phyloP scores from a whole-genome alignment of 2,329 filamentous ascomycete genomes.

The Penicillium frequentans region DNA sequence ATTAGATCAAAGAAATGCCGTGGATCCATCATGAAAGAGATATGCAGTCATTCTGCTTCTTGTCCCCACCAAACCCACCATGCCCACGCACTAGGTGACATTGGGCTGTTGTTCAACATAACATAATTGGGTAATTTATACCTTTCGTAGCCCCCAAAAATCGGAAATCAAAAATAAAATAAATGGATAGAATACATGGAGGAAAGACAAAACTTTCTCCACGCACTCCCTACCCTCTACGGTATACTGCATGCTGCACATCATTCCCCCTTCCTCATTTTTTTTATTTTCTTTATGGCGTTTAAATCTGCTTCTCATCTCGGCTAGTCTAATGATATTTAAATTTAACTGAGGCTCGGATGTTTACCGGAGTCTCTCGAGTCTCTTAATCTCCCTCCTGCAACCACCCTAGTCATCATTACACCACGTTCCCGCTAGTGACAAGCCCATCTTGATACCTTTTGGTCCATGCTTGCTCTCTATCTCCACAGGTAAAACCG shows the following conservation, averaged over 20 bases:
- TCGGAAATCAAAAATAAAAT: not conserved
- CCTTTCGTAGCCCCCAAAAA: not conserved
- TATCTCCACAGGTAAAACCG: constrained; percentile 9
- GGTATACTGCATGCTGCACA: constrained; percentile 27
- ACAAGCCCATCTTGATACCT: constrained; percentile 35
- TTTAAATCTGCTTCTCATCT: constrained; percentile 15
- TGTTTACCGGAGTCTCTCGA: constrained; percentile 22
- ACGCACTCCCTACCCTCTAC: not conserved
- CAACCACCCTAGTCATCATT: constrained; percentile 40
- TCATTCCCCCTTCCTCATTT: constrained; percentile 18
- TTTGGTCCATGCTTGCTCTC: constrained; percentile 21
- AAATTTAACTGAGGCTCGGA: constrained; percentile 22
- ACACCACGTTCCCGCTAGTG: constrained; percentile 40
- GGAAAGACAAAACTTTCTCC: not conserved
- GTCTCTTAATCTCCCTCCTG: constrained; percentile 33
- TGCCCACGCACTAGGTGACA: not conserved
- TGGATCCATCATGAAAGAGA: not conserved
- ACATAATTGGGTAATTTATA: not conserved
- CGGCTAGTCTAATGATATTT: constrained; percentile 12
- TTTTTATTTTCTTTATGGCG: constrained; percentile 1
- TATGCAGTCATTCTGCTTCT: not conserved
- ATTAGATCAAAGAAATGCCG: constrained; percentile 2
- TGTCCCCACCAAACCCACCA: not conserved
- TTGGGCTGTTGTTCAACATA: not conserved
- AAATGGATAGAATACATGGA: not conserved